Base-by-base conservation (phyloP, 495 filamentous ascomycete genomes). In the Achaetomiella virescens region DNA sequence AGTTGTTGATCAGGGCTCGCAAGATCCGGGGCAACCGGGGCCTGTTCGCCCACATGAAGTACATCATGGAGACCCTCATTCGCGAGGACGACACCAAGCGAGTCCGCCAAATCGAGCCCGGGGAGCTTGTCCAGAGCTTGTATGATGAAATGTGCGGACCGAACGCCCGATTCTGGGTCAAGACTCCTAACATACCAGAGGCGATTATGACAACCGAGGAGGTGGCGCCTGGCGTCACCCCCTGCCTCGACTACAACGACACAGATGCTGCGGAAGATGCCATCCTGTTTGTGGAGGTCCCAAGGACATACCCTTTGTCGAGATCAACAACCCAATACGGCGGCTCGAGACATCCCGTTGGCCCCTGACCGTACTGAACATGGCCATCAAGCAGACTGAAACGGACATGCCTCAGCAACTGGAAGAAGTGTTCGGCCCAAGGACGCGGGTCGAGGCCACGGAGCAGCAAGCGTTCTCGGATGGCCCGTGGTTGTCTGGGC, bases 181-280 rank as follows among this genome's bases (percentile, higher is more conserved):
- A 55, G 24, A 64, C 63, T 22, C 27, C 54, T 24, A 10, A 49
- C 7, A 63, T n/a, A n/a, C n/a, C 54, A 12, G 58, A 51, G 17
- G 45, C 63, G 18, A 55, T 50, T 38, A 40, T 55, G 38, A 55
- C 54, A 12, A 40, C 22, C 24, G 54, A 61, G 24, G 44, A 66
- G 17, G 31, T 10, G 10, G 46, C 54, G 40, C 15, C 53, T 11
- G 36, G 44, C 55, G 4, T 45, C 17, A 15, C 60, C 17, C 60
- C 59, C 38, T 65, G 65, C 12, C 31, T 59, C 3, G 72, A 70
- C 54, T 80, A 79, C 54, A 72, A 71, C 41, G 67, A 78, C 52
- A 66, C 70, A 11, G 74, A 81, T 48, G 70, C 57, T 5, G 65
- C 71, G 6, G 78, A 81, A 58, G 76, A 81, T 36, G 53, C 59